These are phyloP conservation scores for Aspergillus aculeatus DNA, from an alignment of 2,329 filamentous ascomycete genomes.

Conservation along the genomic window DNA sequence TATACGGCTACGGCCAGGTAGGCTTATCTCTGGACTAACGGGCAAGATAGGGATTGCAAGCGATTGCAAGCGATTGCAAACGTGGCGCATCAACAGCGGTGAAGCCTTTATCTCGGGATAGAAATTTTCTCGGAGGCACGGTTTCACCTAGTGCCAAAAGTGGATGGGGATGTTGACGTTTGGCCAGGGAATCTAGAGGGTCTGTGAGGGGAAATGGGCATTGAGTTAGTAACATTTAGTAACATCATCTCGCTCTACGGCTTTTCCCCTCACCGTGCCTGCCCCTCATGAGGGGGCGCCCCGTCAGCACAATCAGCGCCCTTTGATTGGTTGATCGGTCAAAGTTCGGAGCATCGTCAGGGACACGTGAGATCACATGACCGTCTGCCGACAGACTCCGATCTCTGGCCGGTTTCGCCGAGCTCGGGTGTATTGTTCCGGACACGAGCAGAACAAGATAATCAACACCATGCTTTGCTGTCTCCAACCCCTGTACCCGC, in stretches of 20 bases:
- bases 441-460: neutral
- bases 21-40: neutral
- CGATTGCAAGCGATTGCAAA: neutral
- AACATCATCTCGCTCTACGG: neutral
- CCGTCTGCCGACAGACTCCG: neutral
- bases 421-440: neutral
- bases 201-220: neutral
- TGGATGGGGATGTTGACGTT: constrained; percentile 5
- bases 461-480: neutral
- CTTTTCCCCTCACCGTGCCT: neutral
- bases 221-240: too few relatives aligned
- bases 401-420: neutral
- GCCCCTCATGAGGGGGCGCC: neutral
- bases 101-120: neutral
- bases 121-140: neutral
- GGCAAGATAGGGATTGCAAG: neutral
- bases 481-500: neutral
- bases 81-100: neutral
- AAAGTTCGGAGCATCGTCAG: neutral
- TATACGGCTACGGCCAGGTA: neutral
- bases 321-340: neutral
- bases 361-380: neutral
- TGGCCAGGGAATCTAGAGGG: neutral
- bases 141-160: constrained; percentile 2
- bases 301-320: neutral